Conservation (phyloP, 768 basidiomycete species). For the Mycena pura region DNA sequence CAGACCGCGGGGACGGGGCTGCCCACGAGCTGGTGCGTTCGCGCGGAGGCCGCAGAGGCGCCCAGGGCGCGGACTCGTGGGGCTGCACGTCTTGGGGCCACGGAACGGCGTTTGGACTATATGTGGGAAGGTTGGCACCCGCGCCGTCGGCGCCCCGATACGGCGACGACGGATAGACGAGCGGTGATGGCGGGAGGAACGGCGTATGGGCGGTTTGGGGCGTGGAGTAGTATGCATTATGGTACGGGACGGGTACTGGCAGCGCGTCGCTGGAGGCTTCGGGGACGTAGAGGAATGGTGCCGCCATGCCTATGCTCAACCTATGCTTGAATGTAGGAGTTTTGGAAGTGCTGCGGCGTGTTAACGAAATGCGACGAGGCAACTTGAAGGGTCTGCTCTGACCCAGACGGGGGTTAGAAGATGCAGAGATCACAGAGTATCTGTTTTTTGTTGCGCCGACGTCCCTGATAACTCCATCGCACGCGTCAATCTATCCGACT, state of each 20-base stretch:
- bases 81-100: neutral
- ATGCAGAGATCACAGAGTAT: too few species aligned
- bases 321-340: too few species aligned
- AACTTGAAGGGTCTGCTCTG: too few species aligned
- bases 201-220: neutral
- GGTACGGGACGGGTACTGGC: neutral
- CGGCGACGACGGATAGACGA: constrained; percentile 1
- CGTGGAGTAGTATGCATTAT: neutral
- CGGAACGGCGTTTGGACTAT: neutral
- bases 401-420: too few species aligned
- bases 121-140: neutral
- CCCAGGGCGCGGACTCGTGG: constrained; percentile 2
- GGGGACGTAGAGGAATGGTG: constrained; percentile 17
- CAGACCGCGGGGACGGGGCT: neutral
- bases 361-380: too few species aligned
- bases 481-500: too few species aligned
- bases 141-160: neutral
- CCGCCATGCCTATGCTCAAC: too few species aligned
- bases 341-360: too few species aligned
- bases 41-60: neutral
- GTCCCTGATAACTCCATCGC: too few species aligned
- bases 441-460: too few species aligned
- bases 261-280: neutral
- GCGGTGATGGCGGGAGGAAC: constrained; percentile 2
- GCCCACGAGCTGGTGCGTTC: constrained; percentile 11